Evolutionary conservation across 2,329 filamentous ascomycete genomes (phyloP).

Genomic region (Capronia epimyces): DNA sequence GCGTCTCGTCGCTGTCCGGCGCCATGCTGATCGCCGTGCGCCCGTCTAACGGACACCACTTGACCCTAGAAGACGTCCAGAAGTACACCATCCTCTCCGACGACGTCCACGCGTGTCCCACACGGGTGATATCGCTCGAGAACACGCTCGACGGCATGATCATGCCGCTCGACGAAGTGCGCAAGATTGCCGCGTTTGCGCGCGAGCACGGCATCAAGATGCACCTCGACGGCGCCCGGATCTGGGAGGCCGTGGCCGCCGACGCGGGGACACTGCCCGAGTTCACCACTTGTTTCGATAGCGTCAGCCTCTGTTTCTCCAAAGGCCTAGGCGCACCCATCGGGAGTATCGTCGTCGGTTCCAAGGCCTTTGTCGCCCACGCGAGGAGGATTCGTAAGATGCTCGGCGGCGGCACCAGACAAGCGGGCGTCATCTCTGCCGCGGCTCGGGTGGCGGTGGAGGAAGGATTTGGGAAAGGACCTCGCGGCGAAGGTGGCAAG

Average conservation of each 20-base stretch:
- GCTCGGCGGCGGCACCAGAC: conserved; percentile 71
- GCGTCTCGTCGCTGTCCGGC: conserved; percentile 64
- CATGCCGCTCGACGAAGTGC: conserved; percentile 67
- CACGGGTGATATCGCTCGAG: conserved; percentile 73
- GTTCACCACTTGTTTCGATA: conserved; percentile 65
- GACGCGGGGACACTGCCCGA: conserved; percentile 63
- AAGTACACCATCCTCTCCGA: conserved; percentile 59
- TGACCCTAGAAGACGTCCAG: conserved; percentile 72
- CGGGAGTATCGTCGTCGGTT: conserved; percentile 66
- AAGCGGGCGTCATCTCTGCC: conserved; percentile 69
- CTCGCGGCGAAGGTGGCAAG: conserved; percentile 56
- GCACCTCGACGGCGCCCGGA: conserved; percentile 71
- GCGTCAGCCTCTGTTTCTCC: conserved; percentile 70
- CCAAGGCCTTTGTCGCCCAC: conserved; percentile 55
- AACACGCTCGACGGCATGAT: conserved; percentile 78
- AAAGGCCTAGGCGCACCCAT: conserved; percentile 79
- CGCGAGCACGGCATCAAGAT: conserved; percentile 59
- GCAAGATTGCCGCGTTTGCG: conserved; percentile 65
- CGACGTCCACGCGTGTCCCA: conserved; percentile 73
- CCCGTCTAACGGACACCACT: conserved; percentile 64
- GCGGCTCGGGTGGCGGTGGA: conserved; percentile 72
- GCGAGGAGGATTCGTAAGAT: conserved; percentile 73
- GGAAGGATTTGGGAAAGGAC: conserved; percentile 64
- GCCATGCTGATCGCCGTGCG: conserved; percentile 63
- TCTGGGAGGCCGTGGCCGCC: conserved; percentile 75